Percentiles rank a stretch among this genome's conserved stretches.
Conservation (phyloP, 2,329 filamentous ascomycete genomes). For the Alternaria novae-zelandiae region DNA sequence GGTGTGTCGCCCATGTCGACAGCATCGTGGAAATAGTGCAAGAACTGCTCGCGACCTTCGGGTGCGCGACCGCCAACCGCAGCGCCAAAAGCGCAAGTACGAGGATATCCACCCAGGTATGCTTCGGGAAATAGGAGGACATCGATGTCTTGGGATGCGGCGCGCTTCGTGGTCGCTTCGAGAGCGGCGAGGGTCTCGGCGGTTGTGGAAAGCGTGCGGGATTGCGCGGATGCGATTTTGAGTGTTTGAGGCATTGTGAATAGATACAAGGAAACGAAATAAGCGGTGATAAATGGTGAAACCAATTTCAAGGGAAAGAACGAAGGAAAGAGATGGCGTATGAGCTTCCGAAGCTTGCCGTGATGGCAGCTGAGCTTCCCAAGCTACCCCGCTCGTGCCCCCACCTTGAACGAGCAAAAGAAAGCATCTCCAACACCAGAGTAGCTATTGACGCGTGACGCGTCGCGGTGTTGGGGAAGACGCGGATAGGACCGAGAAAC, state of each 20-base stretch:
- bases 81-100: conserved; percentile 78
- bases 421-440: not conserved
- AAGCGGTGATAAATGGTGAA: too few species aligned
- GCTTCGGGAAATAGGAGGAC: conserved; percentile 91
- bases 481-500: not conserved
- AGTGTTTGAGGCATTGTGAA: conserved; percentile 53
- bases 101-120: conserved; percentile 89
- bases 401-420: not conserved
- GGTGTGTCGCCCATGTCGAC: conserved; percentile 85
- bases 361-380: not conserved
- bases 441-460: not conserved
- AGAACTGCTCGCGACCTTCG: conserved; percentile 79
- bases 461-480: not conserved
- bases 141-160: conserved; percentile 66
- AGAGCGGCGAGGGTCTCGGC: conserved; percentile 70
- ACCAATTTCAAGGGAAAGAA: too few species aligned
- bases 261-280: not conserved
- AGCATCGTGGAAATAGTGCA: conserved; percentile 77
- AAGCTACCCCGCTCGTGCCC: conserved; percentile 8
- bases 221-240: conserved; percentile 58
- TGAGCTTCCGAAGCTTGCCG: not conserved
- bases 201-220: conserved; percentile 56
- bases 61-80: conserved; percentile 72
- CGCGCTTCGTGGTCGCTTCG: conserved; percentile 65
- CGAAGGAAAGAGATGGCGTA: not conserved